Base-by-base conservation (phyloP, 306 rosid species). In the Prunus mume region DNA sequence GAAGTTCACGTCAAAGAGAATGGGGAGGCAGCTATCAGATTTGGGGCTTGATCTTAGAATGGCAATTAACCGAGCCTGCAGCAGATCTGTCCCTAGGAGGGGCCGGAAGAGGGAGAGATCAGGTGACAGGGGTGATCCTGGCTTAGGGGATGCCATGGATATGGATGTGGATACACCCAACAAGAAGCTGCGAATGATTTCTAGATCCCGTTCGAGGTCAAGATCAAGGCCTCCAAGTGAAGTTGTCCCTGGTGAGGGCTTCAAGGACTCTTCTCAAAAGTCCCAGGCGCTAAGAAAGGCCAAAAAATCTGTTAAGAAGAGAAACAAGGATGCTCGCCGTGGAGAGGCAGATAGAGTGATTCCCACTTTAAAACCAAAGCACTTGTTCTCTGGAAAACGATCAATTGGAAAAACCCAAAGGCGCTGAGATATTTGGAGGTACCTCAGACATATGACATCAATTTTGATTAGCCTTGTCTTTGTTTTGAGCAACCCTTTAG, bases 311-410 rank as follows among this genome's bases (percentile, higher is more conserved):
- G 80, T 74, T 81, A 93, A 86, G 86, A 88, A 87, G 74, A 84
- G 98, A 76, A 89, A 89, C 84, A 91, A 91, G 81, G 72, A 91
- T 24, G 93, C 98, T 52, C 93, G 93, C 17, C 93, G 97, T 3
- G 96, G 98, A 71, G 97, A 93, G 81, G 97, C 97, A 54, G 98
- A 93, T 79, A 88, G 98, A 79, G 98, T 93, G 30, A 91, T 93
- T 74, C 96, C 95, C 25, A 89, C 69, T 65, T 45, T 88, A 76
- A 93, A 83, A 80, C 97, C 98, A 41, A 93, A 93, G 81, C 98
- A 93, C 86, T 84, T 93, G 75, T 91, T 5, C 79, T 78, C 97
- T 52, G 98, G 98, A 76, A 93, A 93, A 79, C 92, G 93, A 64
- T 80, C 92, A 27, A 74, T 3, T 41, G 98, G 97, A 41, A 93